Evolutionary conservation across 2,329 filamentous ascomycete genomes (phyloP).

Genomic region (Neofusicoccum ribis): DNA sequence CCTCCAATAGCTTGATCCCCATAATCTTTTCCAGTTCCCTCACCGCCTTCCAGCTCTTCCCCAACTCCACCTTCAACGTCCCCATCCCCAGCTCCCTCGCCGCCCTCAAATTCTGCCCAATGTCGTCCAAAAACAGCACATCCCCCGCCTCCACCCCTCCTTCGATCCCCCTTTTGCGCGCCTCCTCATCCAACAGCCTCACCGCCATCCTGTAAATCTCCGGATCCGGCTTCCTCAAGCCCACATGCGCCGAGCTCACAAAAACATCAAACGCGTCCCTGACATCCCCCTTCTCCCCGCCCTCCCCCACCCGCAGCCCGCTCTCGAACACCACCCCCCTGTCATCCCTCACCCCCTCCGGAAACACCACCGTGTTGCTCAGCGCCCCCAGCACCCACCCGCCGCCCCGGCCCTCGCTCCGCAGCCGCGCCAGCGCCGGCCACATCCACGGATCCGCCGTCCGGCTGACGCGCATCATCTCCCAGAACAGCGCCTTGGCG

Average conservation of each 20-base stretch:
- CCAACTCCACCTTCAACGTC: constrained; percentile 83
- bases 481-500: constrained; percentile 77
- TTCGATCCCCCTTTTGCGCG: constrained; percentile 32
- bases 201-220: constrained; percentile 77
- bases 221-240: constrained; percentile 82
- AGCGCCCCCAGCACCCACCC: constrained; percentile 65
- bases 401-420: constrained; percentile 10
- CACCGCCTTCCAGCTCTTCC: constrained; percentile 77
- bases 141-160: constrained; percentile 63
- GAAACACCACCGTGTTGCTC: constrained; percentile 76
- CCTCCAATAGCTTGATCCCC: constrained; percentile 57
- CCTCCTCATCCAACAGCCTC: constrained; percentile 27
- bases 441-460: constrained; percentile 83
- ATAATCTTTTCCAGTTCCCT: constrained; percentile 75
- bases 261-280: constrained; percentile 73
- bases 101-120: constrained; percentile 87
- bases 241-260: constrained; percentile 81
- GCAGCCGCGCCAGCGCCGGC: constrained; percentile 71
- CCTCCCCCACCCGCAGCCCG: not conserved
- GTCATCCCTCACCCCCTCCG: constrained; percentile 68
- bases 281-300: constrained; percentile 22
- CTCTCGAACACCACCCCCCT: constrained; percentile 40
- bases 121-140: constrained; percentile 87
- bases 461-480: constrained; percentile 80
- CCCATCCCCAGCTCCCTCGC: constrained; percentile 72